phyloP scores from a whole-genome alignment of 2,329 filamentous ascomycete species.

The Penicillium brevicompactum region DNA sequence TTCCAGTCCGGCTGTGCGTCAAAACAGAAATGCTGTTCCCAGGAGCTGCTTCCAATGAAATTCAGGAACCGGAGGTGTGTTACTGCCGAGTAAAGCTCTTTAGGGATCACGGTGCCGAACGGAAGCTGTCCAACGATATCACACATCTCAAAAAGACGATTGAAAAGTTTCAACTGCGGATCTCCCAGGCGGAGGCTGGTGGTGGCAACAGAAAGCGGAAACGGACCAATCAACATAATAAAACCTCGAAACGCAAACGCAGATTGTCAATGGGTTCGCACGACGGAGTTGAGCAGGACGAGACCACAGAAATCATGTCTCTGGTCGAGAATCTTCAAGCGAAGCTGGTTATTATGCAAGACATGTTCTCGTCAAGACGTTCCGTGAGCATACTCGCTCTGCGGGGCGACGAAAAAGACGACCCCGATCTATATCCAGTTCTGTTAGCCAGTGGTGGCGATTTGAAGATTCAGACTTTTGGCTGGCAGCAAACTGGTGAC shows the following conservation, averaged over 20 bases:
- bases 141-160: constrained; percentile 96
- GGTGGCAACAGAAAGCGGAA: constrained; percentile 64
- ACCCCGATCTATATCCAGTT: constrained; percentile 48
- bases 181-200: constrained; percentile 70
- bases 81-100: constrained; percentile 98
- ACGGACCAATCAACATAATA: constrained; percentile 52
- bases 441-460: constrained; percentile 38
- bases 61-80: constrained; percentile 66
- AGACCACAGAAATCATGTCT: constrained; percentile 52
- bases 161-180: constrained; percentile 93
- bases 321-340: constrained; percentile 48
- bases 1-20: constrained; percentile 87
- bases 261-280: constrained; percentile 82
- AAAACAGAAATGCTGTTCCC: constrained; percentile 68
- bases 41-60: too few species aligned
- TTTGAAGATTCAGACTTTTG: constrained; percentile 33
- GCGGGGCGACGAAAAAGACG: constrained; percentile 47
- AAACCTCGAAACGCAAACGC: constrained; percentile 78
- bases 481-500: constrained; percentile 33
- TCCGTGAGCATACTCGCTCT: constrained; percentile 46
- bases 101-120: constrained; percentile 90
- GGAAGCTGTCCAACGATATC: constrained; percentile 92
- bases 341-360: constrained; percentile 46
- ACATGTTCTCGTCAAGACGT: constrained; percentile 49
- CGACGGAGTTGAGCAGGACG: constrained; percentile 58